Percentiles rank a stretch among this genome's conserved stretches.
Conservation (phyloP, 768 basidiomycete species). For the Russula virescens region DNA sequence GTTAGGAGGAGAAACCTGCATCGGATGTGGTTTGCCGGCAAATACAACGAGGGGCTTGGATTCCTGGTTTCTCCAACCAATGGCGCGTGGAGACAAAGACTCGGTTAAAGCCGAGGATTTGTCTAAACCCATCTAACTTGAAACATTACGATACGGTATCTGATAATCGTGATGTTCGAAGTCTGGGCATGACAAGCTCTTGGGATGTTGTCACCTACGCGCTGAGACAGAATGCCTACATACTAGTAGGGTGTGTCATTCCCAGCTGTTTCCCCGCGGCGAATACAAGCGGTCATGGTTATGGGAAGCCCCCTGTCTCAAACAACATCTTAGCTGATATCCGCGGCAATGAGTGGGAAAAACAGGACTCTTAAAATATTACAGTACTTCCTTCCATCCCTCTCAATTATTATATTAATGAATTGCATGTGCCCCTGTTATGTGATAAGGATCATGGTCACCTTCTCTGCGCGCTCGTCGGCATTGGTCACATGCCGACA, state of each 20-base stretch:
- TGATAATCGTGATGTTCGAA: too few relatives aligned
- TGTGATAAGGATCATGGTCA: conserved; percentile 6
- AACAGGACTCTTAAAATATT: not conserved
- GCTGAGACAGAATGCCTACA: not conserved
- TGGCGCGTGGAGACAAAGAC: not conserved
- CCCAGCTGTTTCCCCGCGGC: conserved; percentile 7
- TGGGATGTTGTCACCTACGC: not conserved
- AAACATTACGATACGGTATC: not conserved
- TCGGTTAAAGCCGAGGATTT: conserved; percentile 5
- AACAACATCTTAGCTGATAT: not conserved
- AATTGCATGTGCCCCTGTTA: not conserved
- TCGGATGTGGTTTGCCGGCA: not conserved
- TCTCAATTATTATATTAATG: conserved; percentile 7
- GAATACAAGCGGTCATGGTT: not conserved
- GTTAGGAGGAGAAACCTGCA: not conserved
- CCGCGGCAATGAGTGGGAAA: conserved; percentile 8
- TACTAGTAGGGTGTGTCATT: not conserved
- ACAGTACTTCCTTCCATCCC: not conserved
- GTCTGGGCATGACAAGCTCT: not conserved
- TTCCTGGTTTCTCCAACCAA: conserved; percentile 1
- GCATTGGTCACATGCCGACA: not conserved
- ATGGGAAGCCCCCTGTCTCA: not conserved
- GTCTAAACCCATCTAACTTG: not conserved
- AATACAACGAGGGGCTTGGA: too few relatives aligned
- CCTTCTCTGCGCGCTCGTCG: conserved; percentile 6